These are phyloP conservation scores for Aspergillus pseudotamarii DNA, from an alignment of 2,329 filamentous ascomycete genomes.

Conservation along the genomic window DNA sequence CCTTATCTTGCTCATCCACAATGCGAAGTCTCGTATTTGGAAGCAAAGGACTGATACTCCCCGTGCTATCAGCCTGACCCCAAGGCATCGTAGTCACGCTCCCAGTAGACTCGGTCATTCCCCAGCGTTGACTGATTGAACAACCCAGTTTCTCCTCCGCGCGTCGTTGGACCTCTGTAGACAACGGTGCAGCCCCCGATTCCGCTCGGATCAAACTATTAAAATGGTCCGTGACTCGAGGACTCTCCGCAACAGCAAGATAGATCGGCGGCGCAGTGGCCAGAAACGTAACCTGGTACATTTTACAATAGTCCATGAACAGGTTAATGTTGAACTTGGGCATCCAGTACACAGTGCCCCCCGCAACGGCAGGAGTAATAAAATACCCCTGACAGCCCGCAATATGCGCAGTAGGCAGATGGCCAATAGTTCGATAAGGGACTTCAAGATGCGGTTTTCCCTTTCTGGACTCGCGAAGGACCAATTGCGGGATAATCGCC, in stretches of 20 bases:
- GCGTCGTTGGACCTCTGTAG: conserved; percentile 55
- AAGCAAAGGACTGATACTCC: conserved; percentile 18
- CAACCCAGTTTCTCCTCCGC: conserved; percentile 54
- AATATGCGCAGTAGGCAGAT: conserved; percentile 52
- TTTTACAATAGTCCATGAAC: conserved; percentile 57
- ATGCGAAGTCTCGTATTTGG: conserved; percentile 18
- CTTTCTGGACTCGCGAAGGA: conserved; percentile 25
- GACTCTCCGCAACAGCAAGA: conserved; percentile 60
- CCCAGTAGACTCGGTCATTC: conserved; percentile 20
- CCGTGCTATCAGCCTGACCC: conserved; percentile 16
- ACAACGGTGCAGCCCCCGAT: conserved; percentile 61
- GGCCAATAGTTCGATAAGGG: conserved; percentile 46
- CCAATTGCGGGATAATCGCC: conserved; percentile 24
- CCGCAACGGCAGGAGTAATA: conserved; percentile 50
- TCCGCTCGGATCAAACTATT: conserved; percentile 51
- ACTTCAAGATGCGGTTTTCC: conserved; percentile 31
- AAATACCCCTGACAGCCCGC: conserved; percentile 53
- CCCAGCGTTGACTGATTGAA: conserved; percentile 19
- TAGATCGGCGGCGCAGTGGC: conserved; percentile 65
- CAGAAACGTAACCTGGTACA: conserved; percentile 56
- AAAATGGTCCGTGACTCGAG: conserved; percentile 60
- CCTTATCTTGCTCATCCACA: conserved; percentile 11
- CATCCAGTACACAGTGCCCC: conserved; percentile 64
- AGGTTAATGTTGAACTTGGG: conserved; percentile 58
- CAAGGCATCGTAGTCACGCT: conserved; percentile 22